phyloP scores from a whole-genome alignment of 108 stramenopile genomes.

The Fistulifera pelliculosa region DNA sequence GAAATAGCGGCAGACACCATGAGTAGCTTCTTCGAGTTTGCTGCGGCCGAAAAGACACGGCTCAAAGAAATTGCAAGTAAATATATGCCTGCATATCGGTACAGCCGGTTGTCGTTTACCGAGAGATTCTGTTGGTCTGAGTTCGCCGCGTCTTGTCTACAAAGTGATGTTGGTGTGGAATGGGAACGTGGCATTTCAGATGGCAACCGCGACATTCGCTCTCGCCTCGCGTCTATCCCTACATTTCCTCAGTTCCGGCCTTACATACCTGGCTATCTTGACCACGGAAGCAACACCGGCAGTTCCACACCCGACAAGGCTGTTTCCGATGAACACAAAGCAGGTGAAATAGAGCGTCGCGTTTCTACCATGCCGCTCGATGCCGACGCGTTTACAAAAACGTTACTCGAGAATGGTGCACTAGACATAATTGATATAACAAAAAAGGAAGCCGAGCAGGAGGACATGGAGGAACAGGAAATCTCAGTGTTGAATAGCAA shows the following conservation, averaged over 20 bases:
- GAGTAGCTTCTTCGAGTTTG: slow-evolving; percentile 71
- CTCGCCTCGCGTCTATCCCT: slow-evolving; percentile 63
- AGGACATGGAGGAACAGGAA: slow-evolving; percentile 22
- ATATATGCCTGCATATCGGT: slow-evolving; percentile 53
- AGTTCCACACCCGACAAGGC: not conserved
- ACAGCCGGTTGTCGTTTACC: slow-evolving; percentile 45
- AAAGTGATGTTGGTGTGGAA: slow-evolving; percentile 5
- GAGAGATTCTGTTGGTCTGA: slow-evolving; percentile 74
- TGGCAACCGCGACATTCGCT: slow-evolving; percentile 70
- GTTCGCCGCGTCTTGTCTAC: slow-evolving; percentile 36
- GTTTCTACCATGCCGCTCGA: slow-evolving; percentile 3
- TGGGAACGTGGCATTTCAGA: slow-evolving; percentile 75
- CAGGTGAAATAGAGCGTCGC: not conserved
- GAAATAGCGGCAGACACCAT: slow-evolving; percentile 75
- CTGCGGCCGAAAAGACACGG: slow-evolving; percentile 54
- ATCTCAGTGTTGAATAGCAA: no score
- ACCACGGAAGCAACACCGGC: slow-evolving; percentile 26
- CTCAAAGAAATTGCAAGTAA: slow-evolving; percentile 37
- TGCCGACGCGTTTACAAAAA: slow-evolving; percentile 40
- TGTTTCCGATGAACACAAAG: not conserved
- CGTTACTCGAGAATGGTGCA: slow-evolving; percentile 37
- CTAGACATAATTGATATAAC: slow-evolving; percentile 82
- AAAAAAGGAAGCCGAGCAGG: slow-evolving; percentile 63
- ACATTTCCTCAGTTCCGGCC: slow-evolving; percentile 71
- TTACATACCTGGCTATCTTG: slow-evolving; percentile 76